phyloP scores from a whole-genome alignment of 1,284 basidiomycete species.

The Volvariella surrecta region DNA sequence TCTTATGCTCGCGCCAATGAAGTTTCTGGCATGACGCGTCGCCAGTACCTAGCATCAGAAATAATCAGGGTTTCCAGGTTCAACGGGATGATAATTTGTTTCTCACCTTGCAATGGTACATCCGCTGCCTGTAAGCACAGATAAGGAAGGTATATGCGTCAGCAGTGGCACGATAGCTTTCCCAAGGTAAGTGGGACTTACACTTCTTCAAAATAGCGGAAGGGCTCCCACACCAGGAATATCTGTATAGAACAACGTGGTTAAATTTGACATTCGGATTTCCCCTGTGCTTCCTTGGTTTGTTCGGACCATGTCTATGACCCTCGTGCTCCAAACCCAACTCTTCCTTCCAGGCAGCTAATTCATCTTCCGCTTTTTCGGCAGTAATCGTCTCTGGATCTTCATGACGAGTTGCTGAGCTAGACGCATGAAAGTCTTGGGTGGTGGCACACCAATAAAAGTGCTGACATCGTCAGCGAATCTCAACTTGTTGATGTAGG shows the following conservation, averaged over 20 bases:
- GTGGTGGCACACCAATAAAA: conserved; percentile 5
- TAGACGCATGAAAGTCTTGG: conserved; percentile 8
- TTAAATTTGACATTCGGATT: conserved; percentile 34
- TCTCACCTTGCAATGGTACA: conserved; percentile 33
- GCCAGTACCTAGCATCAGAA: conserved; percentile 34
- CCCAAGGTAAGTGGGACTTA: conserved; percentile 8
- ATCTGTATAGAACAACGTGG: conserved; percentile 39
- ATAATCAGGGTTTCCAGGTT: conserved; percentile 4
- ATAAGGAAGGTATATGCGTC: neutral
- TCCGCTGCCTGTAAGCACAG: conserved; percentile 17
- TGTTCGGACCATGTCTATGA: neutral
- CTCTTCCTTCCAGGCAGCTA: conserved; percentile 12
- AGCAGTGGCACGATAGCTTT: no score
- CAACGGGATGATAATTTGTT: no score
- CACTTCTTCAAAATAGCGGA: conserved; percentile 48
- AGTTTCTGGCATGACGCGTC: conserved; percentile 39
- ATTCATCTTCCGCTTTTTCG: conserved; percentile 10
- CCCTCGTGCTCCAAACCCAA: conserved; percentile 10
- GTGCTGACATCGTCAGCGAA: conserved; percentile 8
- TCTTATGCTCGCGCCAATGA: conserved; percentile 41
- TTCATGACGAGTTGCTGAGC: conserved; percentile 10
- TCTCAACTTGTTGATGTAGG: neutral
- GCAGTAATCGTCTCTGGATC: conserved; percentile 3
- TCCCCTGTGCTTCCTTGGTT: conserved; percentile 15
- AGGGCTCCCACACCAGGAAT: conserved; percentile 51